Percentiles rank a stretch among this genome's conserved stretches.
Conservation (phyloP, 768 basidiomycete genomes). For the Amanita thiersii region DNA sequence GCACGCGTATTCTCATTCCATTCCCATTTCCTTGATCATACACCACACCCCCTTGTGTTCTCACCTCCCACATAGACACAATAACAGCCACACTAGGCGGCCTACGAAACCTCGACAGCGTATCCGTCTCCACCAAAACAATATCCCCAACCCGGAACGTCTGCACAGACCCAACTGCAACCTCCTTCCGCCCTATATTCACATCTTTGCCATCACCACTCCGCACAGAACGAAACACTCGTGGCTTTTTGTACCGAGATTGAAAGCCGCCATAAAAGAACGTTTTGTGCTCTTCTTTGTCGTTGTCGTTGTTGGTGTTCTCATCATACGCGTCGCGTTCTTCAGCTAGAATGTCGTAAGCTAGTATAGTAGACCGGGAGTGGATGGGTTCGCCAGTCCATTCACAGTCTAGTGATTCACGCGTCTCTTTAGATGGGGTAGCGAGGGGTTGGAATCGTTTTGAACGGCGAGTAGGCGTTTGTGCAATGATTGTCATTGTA, state of each 20-base stretch:
- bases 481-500: no score
- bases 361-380: conserved; percentile 17
- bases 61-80: conserved; percentile 57
- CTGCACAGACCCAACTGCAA: conserved; percentile 10
- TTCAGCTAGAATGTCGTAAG: conserved; percentile 18
- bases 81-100: conserved; percentile 64
- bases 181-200: conserved; percentile 12
- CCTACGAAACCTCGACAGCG: conserved; percentile 28
- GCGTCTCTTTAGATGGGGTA: conserved; percentile 15
- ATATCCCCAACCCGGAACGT: conserved; percentile 57
- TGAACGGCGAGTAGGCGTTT: conserved; percentile 23
- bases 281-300: conserved; percentile 19
- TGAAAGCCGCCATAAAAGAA: conserved; percentile 26
- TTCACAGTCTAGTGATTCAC: conserved; percentile 12
- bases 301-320: no score
- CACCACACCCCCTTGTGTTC: conserved; percentile 20
- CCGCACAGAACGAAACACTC: conserved; percentile 17
- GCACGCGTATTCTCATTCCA: conserved; percentile 51
- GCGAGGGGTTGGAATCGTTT: conserved; percentile 22
- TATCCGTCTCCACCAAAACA: conserved; percentile 47
- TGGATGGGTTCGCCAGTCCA: conserved; percentile 20
- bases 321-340: conserved; percentile 16
- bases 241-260: conserved; percentile 21
- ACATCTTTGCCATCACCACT: conserved; percentile 14
- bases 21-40: conserved; percentile 15